Conservation (phyloP, 2,329 filamentous ascomycete species). For the Coniella lustricola region DNA sequence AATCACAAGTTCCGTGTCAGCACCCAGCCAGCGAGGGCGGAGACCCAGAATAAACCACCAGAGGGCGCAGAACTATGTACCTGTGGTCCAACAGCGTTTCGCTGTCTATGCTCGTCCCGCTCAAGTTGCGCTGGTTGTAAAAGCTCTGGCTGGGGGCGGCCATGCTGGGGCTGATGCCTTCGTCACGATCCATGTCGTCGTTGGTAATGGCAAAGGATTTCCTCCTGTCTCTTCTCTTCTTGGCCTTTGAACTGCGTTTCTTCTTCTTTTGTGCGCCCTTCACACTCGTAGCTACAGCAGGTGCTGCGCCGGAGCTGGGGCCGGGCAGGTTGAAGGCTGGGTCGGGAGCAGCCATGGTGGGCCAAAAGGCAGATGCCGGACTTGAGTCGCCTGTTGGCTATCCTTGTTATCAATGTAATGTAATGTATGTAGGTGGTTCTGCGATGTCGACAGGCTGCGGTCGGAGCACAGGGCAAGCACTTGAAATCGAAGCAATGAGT, state of each 20-base stretch:
- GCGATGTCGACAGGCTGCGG: too few relatives aligned
- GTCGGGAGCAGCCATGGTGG: conserved; percentile 4
- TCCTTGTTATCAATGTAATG: neutral
- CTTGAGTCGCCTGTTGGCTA: neutral
- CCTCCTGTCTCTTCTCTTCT: conserved; percentile 67
- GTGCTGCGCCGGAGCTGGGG: conserved; percentile 1
- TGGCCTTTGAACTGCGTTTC: conserved; percentile 53
- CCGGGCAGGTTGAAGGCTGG: neutral
- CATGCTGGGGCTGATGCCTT: conserved; percentile 21
- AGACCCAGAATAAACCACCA: neutral
- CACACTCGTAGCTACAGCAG: conserved; percentile 6
- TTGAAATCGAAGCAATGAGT: too few relatives aligned
- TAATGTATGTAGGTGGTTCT: too few relatives aligned
- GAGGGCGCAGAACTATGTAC: conserved; percentile 31
- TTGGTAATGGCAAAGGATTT: conserved; percentile 70
- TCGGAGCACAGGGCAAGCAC: too few relatives aligned
- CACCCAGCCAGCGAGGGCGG: conserved; percentile 5
- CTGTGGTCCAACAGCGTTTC: conserved; percentile 82
- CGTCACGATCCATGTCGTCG: conserved; percentile 40
- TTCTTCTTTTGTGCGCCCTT: conserved; percentile 43
- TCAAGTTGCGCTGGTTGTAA: conserved; percentile 55
- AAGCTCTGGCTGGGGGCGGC: conserved; percentile 32
- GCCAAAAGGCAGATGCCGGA: neutral
- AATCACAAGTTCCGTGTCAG: conserved; percentile 9
- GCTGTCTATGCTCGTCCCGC: conserved; percentile 83